Evolutionary conservation across 2,329 filamentous ascomycete genomes (phyloP).

Genomic region (Sarocladiaceae sp.): DNA sequence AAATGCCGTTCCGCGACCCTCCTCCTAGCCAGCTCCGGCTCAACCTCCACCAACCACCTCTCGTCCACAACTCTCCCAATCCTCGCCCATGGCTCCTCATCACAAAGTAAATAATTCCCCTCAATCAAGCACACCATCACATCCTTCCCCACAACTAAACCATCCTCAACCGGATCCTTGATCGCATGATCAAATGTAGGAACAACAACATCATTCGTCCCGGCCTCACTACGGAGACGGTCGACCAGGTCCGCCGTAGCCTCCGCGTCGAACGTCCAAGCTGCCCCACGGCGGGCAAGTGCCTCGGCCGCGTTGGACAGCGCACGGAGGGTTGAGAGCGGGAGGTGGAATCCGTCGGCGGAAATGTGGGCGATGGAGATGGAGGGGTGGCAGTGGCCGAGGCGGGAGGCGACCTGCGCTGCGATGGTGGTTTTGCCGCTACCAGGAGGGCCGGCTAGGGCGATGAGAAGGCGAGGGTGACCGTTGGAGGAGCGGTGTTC

Average conservation of each 20-base stretch:
- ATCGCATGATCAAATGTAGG: slow-evolving; percentile 71
- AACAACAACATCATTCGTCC: slow-evolving; percentile 48
- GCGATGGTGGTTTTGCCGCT: slow-evolving; percentile 19
- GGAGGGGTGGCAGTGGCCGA: slow-evolving; percentile 11
- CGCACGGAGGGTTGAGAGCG: slow-evolving; percentile 19
- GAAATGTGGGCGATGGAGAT: slow-evolving; percentile 21
- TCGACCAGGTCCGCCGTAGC: slow-evolving; percentile 17
- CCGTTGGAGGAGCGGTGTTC: slow-evolving; percentile 13
- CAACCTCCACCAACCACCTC: slow-evolving; percentile 35
- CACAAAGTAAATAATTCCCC: slow-evolving; percentile 52
- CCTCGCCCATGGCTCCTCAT: slow-evolving; percentile 26
- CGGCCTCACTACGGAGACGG: slow-evolving; percentile 13
- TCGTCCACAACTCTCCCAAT: slow-evolving; percentile 32
- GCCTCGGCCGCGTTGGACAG: slow-evolving; percentile 27
- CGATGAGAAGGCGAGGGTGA: slow-evolving; percentile 15
- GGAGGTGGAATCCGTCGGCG: slow-evolving; percentile 25
- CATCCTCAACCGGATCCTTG: slow-evolving; percentile 65
- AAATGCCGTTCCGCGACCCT: slow-evolving; percentile 35
- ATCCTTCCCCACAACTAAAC: slow-evolving; percentile 54
- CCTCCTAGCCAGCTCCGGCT: slow-evolving; percentile 27
- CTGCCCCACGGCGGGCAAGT: slow-evolving; percentile 24
- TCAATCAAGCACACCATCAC: slow-evolving; percentile 66
- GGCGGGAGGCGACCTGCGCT: slow-evolving; percentile 13
- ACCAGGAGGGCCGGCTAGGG: slow-evolving; percentile 17
- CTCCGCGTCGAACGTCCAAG: slow-evolving; percentile 27